phyloP scores from a whole-genome alignment of 495 filamentous ascomycete genomes.

The Penicillium coprophilum region DNA sequence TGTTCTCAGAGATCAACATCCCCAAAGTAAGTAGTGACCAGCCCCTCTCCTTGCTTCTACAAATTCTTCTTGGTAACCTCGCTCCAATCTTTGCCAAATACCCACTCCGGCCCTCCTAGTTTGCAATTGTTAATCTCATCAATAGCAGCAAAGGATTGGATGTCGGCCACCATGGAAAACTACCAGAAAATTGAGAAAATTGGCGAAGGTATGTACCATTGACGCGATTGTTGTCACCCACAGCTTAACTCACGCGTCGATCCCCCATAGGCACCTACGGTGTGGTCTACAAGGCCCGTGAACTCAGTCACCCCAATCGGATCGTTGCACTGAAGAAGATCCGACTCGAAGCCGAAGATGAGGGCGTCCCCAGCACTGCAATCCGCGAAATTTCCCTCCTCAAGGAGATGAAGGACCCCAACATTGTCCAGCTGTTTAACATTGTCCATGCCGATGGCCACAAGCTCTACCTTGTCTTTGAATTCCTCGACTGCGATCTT shows the following conservation, averaged over 20 bases:
- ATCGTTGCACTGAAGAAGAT: slow-evolving; percentile 98
- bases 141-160: slow-evolving; percentile 6
- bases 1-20: slow-evolving; percentile 7
- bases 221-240: slow-evolving; percentile 2
- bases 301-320: slow-evolving; percentile 71
- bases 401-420: slow-evolving; percentile 95
- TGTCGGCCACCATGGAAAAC: slow-evolving; percentile 74
- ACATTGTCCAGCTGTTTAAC: slow-evolving; percentile 88
- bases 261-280: slow-evolving; percentile 73
- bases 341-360: slow-evolving; percentile 94
- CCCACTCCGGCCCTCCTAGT: slow-evolving; percentile 2
- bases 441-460: slow-evolving; percentile 96
- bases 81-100: slow-evolving; percentile 15
- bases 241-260: slow-evolving; percentile 17
- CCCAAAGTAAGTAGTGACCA: slow-evolving; percentile 1
- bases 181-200: slow-evolving; percentile 99
- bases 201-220: slow-evolving; percentile 72
- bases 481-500: slow-evolving; percentile 89
- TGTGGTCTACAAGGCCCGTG: slow-evolving; percentile 89
- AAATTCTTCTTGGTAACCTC: slow-evolving; percentile 18
- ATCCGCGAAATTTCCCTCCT: slow-evolving; percentile 95
- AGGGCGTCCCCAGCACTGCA: slow-evolving; percentile 93
- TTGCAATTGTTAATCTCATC: slow-evolving; percentile 11
- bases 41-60: slow-evolving; percentile 20
- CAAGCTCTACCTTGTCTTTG: slow-evolving; percentile 93